Conservation (phyloP, 352 stramenopile species). For the Phytophthora sansomeana region DNA sequence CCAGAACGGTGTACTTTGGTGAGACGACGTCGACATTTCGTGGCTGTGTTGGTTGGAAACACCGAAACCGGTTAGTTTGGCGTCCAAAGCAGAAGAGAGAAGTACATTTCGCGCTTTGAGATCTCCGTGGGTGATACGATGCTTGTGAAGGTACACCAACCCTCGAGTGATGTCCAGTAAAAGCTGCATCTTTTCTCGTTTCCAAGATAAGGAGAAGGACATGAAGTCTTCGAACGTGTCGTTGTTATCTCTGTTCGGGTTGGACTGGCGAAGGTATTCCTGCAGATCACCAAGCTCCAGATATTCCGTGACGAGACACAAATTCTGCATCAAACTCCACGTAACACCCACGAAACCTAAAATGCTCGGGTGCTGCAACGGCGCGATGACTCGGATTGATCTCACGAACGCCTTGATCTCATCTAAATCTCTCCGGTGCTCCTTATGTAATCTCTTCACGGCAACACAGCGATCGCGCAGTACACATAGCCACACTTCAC, state of each 20-base stretch:
- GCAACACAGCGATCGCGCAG: constrained; percentile 44
- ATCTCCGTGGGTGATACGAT: constrained; percentile 57
- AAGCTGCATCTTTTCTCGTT: constrained; percentile 52
- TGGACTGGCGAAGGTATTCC: constrained; percentile 37
- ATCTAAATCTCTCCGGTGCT: constrained; percentile 21
- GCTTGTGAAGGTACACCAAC: constrained; percentile 55
- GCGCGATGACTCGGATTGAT: constrained; percentile 42
- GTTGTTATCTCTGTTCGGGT: constrained; percentile 6
- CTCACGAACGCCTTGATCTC: constrained; percentile 44
- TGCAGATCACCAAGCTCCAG: constrained; percentile 47
- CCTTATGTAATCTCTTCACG: constrained; percentile 47
- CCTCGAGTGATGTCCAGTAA: constrained; percentile 54
- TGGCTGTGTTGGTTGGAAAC: neutral
- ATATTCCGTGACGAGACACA: constrained; percentile 62
- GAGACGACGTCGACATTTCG: constrained; percentile 11
- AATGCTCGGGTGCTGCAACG: constrained; percentile 49
- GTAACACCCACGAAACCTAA: constrained; percentile 50
- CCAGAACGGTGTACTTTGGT: constrained; percentile 52
- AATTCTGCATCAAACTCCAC: constrained; percentile 48
- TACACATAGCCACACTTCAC: constrained; percentile 48
- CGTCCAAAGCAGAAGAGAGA: constrained; percentile 38
- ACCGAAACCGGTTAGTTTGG: constrained; percentile 59
- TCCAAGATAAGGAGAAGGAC: constrained; percentile 47
- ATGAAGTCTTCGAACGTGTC: constrained; percentile 26
- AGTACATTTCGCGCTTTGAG: constrained; percentile 66